Percentiles rank a stretch among this genome's conserved stretches.
These are phyloP conservation scores for Globisporangium parvum DNA, from an alignment of 352 stramenopile genomes.

Conservation along the genomic window DNA sequence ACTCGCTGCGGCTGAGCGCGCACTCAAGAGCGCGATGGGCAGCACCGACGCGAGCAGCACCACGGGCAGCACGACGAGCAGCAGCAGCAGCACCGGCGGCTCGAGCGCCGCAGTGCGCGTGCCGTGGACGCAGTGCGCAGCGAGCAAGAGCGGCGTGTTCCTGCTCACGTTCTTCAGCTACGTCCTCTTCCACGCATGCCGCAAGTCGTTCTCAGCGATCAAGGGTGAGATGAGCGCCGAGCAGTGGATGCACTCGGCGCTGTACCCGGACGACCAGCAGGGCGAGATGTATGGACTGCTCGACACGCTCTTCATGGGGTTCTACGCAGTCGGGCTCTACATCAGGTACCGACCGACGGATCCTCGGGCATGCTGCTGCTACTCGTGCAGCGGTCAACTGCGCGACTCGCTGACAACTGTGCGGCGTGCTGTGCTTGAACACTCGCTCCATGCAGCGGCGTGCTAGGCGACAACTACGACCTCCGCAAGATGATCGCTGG, in stretches of 20 bases:
- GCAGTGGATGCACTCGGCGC: constrained; percentile 63
- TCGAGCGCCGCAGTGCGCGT: too few relatives aligned
- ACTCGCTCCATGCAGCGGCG: too few relatives aligned
- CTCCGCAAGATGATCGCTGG: constrained; percentile 59
- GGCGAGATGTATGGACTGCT: constrained; percentile 76
- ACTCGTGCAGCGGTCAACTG: neutral
- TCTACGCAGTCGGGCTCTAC: constrained; percentile 69
- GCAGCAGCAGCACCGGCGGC: too few relatives aligned
- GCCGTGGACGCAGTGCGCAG: constrained; percentile 14
- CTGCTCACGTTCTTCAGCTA: constrained; percentile 78
- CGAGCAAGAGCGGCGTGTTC: constrained; percentile 59
- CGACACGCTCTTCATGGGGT: constrained; percentile 79
- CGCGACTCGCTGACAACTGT: neutral
- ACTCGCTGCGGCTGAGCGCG: too few relatives aligned
- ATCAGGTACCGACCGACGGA: constrained; percentile 27
- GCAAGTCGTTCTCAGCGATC: constrained; percentile 80
- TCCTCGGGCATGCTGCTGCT: neutral
- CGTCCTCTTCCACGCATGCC: constrained; percentile 67
- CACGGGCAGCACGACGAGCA: neutral
- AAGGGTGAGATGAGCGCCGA: constrained; percentile 78
- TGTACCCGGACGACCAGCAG: constrained; percentile 58
- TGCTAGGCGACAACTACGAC: constrained; percentile 67
- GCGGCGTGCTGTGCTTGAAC: neutral
- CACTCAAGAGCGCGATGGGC: too few relatives aligned
- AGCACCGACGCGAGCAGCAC: too few relatives aligned